Conservation (phyloP, 2,329 filamentous ascomycete genomes). For the Diaporthe ampelina region DNA sequence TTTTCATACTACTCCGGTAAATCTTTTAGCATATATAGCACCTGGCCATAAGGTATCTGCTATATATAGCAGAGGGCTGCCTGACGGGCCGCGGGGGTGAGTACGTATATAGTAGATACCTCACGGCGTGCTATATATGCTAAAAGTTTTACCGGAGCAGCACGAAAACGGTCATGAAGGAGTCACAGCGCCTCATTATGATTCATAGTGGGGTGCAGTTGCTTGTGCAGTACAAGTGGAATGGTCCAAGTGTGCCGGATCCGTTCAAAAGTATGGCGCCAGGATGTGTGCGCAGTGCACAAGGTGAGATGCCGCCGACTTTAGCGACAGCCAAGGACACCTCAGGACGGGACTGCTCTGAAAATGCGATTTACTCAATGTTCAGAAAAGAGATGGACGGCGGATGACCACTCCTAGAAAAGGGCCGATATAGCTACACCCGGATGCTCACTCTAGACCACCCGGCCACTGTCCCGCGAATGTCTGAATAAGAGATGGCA, state of each 20-base stretch:
- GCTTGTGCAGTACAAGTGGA: neutral
- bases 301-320: neutral
- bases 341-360: neutral
- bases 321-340: too few species aligned
- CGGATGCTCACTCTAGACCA: neutral
- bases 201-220: neutral
- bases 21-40: too few species aligned
- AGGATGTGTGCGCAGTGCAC: neutral
- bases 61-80: too few species aligned
- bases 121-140: too few species aligned
- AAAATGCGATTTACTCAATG: neutral
- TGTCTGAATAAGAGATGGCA: neutral
- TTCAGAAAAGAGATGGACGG: neutral
- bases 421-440: constrained; percentile 18
- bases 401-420: constrained; percentile 11
- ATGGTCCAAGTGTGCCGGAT: neutral
- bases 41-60: too few species aligned
- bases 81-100: too few species aligned
- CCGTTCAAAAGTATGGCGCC: neutral
- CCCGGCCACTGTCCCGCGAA: constrained; percentile 6
- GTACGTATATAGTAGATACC: too few species aligned
- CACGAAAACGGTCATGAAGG: too few species aligned
- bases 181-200: constrained; percentile 21
- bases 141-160: too few species aligned
- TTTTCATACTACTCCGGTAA: too few species aligned